Conservation (phyloP, 108 stramenopile species). For the Conticribra weissflogii region DNA sequence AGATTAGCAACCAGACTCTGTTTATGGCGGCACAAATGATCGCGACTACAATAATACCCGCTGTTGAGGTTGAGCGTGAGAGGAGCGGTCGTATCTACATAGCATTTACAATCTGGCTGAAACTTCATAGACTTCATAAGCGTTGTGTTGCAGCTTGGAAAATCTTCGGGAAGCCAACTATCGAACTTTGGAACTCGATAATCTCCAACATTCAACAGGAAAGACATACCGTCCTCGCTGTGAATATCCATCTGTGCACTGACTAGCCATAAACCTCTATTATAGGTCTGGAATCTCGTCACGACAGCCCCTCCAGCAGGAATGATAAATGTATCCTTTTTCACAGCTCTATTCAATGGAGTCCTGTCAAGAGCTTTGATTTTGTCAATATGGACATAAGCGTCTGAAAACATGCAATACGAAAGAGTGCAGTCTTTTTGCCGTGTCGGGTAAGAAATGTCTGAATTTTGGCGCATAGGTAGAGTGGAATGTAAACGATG, state of each 20-base stretch:
- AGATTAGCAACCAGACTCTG: conserved; percentile 13
- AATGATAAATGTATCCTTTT: conserved; percentile 34
- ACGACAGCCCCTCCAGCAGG: conserved; percentile 39
- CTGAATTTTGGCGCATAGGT: no score
- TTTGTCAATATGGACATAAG: conserved; percentile 5
- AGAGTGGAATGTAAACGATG: no score
- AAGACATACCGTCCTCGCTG: conserved; percentile 24
- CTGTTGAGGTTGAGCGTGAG: neutral
- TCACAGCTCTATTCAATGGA: neutral
- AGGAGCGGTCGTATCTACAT: conserved; percentile 21
- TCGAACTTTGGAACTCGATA: conserved; percentile 17
- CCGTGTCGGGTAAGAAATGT: conserved; percentile 13
- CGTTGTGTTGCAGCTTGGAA: conserved; percentile 20
- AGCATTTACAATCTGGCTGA: conserved; percentile 31
- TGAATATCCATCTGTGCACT: conserved; percentile 30
- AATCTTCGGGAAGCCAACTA: conserved; percentile 18
- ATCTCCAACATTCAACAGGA: conserved; percentile 25
- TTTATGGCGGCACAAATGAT: conserved; percentile 17
- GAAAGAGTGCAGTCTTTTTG: conserved; percentile 10
- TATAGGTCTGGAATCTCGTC: conserved; percentile 9
- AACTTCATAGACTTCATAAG: conserved; percentile 8
- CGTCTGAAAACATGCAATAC: conserved; percentile 10
- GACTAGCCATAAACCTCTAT: conserved; percentile 30
- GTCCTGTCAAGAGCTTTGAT: conserved; percentile 17
- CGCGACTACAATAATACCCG: conserved; percentile 21